Evolutionary conservation across 192 early-diverging fungal genomes (phyloP).

Genomic region (Powellomyces hirtus): DNA sequence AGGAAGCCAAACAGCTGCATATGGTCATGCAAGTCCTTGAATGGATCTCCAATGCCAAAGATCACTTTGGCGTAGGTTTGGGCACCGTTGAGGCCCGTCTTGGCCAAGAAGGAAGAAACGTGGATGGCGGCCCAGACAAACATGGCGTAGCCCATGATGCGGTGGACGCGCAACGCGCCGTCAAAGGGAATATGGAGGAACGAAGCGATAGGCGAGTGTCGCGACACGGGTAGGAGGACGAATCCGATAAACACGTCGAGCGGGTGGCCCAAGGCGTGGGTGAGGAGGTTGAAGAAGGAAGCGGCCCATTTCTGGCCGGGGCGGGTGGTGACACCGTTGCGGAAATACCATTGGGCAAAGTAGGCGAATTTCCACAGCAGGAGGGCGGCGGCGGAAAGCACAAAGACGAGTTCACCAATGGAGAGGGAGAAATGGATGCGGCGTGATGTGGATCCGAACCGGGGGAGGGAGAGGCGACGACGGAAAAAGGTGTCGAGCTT

Average conservation of each 20-base stretch:
- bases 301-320: neutral
- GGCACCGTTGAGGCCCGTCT: neutral
- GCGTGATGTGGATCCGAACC: neutral
- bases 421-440: conserved; percentile 11
- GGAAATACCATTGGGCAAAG: conserved; percentile 13
- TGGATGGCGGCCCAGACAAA: conserved; percentile 14
- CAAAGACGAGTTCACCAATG: conserved; percentile 17
- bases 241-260: conserved; percentile 26
- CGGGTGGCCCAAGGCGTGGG: conserved; percentile 15
- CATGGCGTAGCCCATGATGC: conserved; percentile 11
- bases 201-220: conserved; percentile 18
- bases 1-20: conserved; percentile 14
- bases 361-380: conserved; percentile 17
- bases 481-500: conserved; percentile 4
- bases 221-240: conserved; percentile 26
- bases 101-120: neutral
- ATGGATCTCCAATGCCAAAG: neutral
- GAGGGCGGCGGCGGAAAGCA: neutral
- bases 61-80: neutral
- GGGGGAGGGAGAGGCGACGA: neutral
- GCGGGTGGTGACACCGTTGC: neutral
- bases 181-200: conserved; percentile 28
- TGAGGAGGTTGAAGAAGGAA: conserved; percentile 12
- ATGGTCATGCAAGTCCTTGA: neutral
- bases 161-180: conserved; percentile 18